phyloP scores from a whole-genome alignment of 495 filamentous ascomycete genomes.

The Trypethelium eluteriae region DNA sequence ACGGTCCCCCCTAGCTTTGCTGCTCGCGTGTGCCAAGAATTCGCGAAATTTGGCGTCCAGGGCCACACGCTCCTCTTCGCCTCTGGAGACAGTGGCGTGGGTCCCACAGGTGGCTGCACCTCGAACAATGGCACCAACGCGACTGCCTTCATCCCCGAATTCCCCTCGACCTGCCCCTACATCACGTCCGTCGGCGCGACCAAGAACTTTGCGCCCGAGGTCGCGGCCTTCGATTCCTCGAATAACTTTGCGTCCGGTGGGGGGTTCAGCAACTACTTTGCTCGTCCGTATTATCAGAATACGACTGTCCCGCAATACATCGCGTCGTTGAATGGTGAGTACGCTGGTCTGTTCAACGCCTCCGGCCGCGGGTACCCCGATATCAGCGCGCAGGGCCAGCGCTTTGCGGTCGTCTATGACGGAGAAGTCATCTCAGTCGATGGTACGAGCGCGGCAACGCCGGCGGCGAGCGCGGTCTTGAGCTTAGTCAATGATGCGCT shows the following conservation, averaged over 20 bases:
- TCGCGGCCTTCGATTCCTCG: constrained; percentile 23
- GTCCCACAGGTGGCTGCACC: constrained; percentile 26
- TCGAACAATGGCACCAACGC: constrained; percentile 32
- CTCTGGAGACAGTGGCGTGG: constrained; percentile 34
- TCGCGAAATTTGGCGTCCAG: constrained; percentile 33
- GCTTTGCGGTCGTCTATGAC: constrained; percentile 32
- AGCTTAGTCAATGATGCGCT: constrained; percentile 35
- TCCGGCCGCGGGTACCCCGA: constrained; percentile 36
- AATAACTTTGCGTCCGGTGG: constrained; percentile 28
- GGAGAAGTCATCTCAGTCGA: constrained; percentile 28
- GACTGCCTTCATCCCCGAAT: constrained; percentile 29
- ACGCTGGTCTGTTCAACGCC: constrained; percentile 35
- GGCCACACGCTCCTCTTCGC: constrained; percentile 35
- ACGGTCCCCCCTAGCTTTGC: constrained; percentile 33
- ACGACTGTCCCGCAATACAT: constrained; percentile 30
- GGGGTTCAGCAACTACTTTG: constrained; percentile 38
- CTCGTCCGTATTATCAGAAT: constrained; percentile 31
- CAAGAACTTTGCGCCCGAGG: constrained; percentile 35
- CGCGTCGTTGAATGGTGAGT: constrained; percentile 24
- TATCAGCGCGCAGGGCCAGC: constrained; percentile 32
- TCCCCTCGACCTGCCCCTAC: constrained; percentile 36
- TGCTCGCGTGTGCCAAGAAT: constrained; percentile 30
- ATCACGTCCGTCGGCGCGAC: constrained; percentile 36
- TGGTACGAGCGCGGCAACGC: constrained; percentile 35
- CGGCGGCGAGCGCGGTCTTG: constrained; percentile 31